These are phyloP conservation scores for Aspergillus homomorphus DNA, from an alignment of 495 filamentous ascomycete species.

Conservation along the genomic window DNA sequence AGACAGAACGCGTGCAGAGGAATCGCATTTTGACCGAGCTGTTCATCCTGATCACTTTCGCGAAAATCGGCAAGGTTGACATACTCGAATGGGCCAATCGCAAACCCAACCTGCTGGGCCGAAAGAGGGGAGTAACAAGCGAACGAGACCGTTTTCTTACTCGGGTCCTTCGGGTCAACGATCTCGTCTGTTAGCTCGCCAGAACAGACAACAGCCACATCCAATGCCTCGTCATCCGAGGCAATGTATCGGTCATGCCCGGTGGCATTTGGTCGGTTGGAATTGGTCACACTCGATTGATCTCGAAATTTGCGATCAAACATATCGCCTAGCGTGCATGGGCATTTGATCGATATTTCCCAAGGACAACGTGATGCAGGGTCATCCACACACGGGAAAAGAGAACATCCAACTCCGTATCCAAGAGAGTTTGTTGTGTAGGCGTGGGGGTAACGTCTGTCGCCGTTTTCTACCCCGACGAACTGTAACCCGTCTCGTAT, in stretches of 20 bases:
- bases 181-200: constrained; percentile 84
- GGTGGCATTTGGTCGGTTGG: constrained; percentile 21
- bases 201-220: constrained; percentile 86
- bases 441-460: constrained; percentile 80
- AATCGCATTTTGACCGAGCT: constrained; percentile 76
- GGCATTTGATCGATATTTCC: constrained; percentile 82
- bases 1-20: constrained; percentile 88
- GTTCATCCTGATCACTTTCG: constrained; percentile 85
- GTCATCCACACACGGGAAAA: constrained; percentile 93
- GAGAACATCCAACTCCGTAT: constrained; percentile 73
- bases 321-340: constrained; percentile 82
- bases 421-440: constrained; percentile 80
- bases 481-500: constrained; percentile 87
- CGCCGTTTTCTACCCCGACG: constrained; percentile 74
- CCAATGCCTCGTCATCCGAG: constrained; percentile 79
- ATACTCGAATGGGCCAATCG: constrained; percentile 90
- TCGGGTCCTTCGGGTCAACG: constrained; percentile 65
- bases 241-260: constrained; percentile 31
- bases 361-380: constrained; percentile 73
- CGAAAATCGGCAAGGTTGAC: constrained; percentile 86
- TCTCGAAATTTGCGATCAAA: constrained; percentile 47
- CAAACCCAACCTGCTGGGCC: constrained; percentile 85
- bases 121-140: constrained; percentile 65
- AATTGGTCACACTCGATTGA: constrained; percentile 11
- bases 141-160: constrained; percentile 82